These are phyloP conservation scores for Nemania diffusa DNA, from an alignment of 2,329 filamentous ascomycete genomes.

Conservation along the genomic window DNA sequence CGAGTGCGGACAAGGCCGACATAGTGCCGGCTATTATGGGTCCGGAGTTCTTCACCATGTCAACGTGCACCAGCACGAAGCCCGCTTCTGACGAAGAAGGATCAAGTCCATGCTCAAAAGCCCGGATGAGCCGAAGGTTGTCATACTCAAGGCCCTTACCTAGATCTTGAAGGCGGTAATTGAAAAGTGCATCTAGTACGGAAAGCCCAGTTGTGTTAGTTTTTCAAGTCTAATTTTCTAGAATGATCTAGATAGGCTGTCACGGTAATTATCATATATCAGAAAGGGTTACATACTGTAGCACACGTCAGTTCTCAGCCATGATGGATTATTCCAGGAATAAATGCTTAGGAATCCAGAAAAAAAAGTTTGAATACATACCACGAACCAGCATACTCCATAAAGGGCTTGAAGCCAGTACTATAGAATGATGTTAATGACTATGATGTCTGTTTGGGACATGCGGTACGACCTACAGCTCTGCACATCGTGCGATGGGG, in stretches of 20 bases:
- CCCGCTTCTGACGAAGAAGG: constrained; percentile 89
- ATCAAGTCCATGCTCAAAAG: constrained; percentile 90
- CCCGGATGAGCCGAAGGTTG: constrained; percentile 85
- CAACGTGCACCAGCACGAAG: constrained; percentile 94
- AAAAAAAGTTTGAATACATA: too few relatives aligned
- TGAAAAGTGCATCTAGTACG: constrained; percentile 67
- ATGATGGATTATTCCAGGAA: too few relatives aligned
- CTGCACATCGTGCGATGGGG: constrained; percentile 84
- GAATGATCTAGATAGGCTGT: too few relatives aligned
- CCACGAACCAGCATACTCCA: constrained; percentile 80
- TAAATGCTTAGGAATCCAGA: too few relatives aligned
- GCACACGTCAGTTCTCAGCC: too few relatives aligned
- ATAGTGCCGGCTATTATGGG: constrained; percentile 79
- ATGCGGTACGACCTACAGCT: constrained; percentile 72
- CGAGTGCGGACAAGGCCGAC: constrained; percentile 64
- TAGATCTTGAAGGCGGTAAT: constrained; percentile 71
- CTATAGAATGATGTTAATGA: constrained; percentile 46
- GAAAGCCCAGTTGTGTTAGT: too few relatives aligned
- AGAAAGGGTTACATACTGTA: too few relatives aligned
- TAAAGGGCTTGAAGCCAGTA: constrained; percentile 86
- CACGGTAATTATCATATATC: too few relatives aligned
- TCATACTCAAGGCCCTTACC: constrained; percentile 66
- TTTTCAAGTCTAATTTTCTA: too few relatives aligned
- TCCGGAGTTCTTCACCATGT: constrained; percentile 91
- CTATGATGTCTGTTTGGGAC: constrained; percentile 1